phyloP scores from a whole-genome alignment of 139 green algal species.

The Spirogloea muscicola region DNA sequence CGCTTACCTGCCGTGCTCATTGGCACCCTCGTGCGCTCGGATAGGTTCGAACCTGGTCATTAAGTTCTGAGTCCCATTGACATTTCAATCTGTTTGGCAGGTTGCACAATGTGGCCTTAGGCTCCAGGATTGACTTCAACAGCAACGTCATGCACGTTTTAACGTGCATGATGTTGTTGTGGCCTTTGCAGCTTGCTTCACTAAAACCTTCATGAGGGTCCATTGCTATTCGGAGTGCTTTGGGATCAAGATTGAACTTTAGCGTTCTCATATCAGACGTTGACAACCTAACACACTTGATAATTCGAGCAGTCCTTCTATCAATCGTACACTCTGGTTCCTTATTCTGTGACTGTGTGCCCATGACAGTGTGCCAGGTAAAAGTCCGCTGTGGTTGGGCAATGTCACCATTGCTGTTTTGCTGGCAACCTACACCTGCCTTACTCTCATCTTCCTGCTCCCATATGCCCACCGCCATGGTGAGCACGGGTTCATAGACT shows the following conservation, averaged over 20 bases:
- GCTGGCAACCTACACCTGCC: not conserved
- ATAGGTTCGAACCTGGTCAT: not conserved
- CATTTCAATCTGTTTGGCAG: not conserved
- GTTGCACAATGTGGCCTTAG: not conserved
- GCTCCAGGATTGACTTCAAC: not conserved
- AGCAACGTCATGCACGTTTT: not conserved
- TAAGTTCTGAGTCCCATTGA: not conserved
- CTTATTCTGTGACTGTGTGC: slow-evolving; percentile 1
- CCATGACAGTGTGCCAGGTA: slow-evolving; percentile 5
- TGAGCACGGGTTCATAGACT: too few relatives aligned
- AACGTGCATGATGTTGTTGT: not conserved
- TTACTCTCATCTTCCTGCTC: slow-evolving; percentile 6
- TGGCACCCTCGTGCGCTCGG: not conserved
- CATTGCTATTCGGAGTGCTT: not conserved
- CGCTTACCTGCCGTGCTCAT: not conserved
- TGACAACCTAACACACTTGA: not conserved
- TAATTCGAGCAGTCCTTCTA: not conserved
- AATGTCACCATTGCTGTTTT: slow-evolving; percentile 11
- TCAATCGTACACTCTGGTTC: not conserved
- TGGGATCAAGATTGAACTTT: not conserved
- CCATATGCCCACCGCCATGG: slow-evolving; percentile 5
- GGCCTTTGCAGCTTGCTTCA: not conserved
- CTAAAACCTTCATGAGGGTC: not conserved
- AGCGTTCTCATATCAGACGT: not conserved
- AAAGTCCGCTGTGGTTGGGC: not conserved